phyloP scores from a whole-genome alignment of 768 basidiomycete species.

The Amanita muscaria region DNA sequence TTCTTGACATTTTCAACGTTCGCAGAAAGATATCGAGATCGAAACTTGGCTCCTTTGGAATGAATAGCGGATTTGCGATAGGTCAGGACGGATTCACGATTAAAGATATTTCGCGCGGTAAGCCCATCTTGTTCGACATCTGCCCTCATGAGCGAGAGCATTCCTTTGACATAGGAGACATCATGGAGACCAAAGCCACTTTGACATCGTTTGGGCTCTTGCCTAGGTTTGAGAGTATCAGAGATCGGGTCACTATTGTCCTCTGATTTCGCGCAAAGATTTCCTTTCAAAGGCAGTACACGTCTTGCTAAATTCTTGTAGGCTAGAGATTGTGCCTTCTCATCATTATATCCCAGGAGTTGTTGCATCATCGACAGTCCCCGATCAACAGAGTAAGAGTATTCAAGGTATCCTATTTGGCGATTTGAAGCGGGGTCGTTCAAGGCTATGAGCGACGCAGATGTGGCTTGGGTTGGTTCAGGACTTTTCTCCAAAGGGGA shows the following conservation, averaged over 20 bases:
- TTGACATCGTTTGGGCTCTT: too few relatives aligned
- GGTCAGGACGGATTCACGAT: conserved; percentile 6
- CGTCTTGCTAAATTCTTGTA: background rate
- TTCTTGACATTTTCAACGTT: background rate
- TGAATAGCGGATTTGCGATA: background rate
- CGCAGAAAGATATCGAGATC: background rate
- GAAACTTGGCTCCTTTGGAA: background rate
- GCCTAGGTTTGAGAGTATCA: background rate
- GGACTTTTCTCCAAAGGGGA: too few relatives aligned
- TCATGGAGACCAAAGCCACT: background rate
- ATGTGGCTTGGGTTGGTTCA: too few relatives aligned
- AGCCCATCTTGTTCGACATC: conserved; percentile 1
- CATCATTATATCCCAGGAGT: background rate
- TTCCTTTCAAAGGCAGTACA: too few relatives aligned
- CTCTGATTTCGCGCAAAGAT: too few relatives aligned
- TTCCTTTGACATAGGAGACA: conserved; percentile 4
- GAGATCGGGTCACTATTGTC: too few relatives aligned
- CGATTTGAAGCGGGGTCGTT: background rate
- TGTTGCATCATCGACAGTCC: background rate
- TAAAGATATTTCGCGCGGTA: conserved; percentile 1
- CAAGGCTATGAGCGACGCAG: background rate
- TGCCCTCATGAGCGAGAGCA: conserved; percentile 6
- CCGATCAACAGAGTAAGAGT: conserved; percentile 5
- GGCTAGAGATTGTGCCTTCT: background rate
- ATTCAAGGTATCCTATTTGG: background rate